These are phyloP conservation scores for Tagetes erecta DNA, from an alignment of 129 eudicot species.

Conservation along the genomic window DNA sequence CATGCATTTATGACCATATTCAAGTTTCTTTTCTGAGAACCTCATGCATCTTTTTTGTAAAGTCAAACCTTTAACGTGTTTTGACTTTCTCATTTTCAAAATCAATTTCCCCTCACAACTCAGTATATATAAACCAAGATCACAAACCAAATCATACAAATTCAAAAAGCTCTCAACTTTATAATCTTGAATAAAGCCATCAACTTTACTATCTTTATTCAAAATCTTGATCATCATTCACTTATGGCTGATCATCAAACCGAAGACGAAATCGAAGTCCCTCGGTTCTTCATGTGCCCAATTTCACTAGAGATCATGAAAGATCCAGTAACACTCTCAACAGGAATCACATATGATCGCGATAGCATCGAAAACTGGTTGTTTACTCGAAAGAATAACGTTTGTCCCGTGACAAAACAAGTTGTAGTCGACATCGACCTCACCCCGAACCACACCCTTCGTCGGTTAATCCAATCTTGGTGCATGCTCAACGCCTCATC, in stretches of 20 bases:
- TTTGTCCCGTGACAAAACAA: constrained; percentile 37
- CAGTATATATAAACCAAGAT: background rate
- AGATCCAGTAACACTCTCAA: constrained; percentile 35
- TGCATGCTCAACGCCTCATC: constrained; percentile 30
- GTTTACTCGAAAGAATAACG: constrained; percentile 13
- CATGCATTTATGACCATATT: constrained; percentile 8
- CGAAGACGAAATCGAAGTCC: constrained; percentile 23
- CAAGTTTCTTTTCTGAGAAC: background rate
- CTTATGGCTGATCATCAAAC: background rate
- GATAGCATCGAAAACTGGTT: constrained; percentile 33
- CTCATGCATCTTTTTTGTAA: background rate
- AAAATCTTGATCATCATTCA: background rate
- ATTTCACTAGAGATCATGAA: constrained; percentile 40
- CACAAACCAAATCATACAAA: background rate
- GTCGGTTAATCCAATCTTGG: constrained; percentile 41
- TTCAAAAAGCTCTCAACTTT: background rate
- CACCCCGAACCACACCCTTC: constrained; percentile 40
- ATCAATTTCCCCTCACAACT: background rate
- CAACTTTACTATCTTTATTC: background rate
- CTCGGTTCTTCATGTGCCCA: constrained; percentile 31
- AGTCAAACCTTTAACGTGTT: constrained; percentile 6
- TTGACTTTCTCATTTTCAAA: background rate
- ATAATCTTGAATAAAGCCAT: no score
- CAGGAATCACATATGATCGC: constrained; percentile 44
- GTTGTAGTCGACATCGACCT: constrained; percentile 15